Conservation (phyloP, 2,329 filamentous ascomycete genomes). For the Aspergillus japonicus region DNA sequence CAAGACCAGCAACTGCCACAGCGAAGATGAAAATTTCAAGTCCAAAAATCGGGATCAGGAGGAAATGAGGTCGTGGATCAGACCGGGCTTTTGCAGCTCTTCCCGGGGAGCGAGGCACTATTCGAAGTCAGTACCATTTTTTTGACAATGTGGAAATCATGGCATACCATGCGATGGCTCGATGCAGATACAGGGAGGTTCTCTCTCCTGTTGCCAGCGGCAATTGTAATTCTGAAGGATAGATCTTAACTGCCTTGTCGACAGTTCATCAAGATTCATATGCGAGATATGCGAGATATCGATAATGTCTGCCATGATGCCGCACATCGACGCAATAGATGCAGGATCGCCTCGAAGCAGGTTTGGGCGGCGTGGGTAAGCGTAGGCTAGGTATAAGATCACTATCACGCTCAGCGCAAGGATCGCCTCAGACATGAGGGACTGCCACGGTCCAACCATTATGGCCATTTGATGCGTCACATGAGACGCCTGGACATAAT, state of each 20-base stretch:
- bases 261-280: conserved; percentile 1
- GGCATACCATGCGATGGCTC: conserved; percentile 4
- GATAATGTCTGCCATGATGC: conserved; percentile 7
- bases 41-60: conserved; percentile 8
- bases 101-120: neutral
- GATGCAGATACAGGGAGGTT: conserved; percentile 3
- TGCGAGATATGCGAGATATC: conserved; percentile 5
- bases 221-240: conserved; percentile 5
- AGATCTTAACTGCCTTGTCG: conserved; percentile 4
- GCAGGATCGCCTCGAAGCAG: conserved; percentile 7
- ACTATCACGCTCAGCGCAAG: conserved; percentile 1
- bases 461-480: conserved; percentile 6
- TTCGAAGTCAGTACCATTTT: neutral
- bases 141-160: neutral
- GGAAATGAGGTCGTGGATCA: conserved; percentile 10
- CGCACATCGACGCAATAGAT: conserved; percentile 10
- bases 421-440: conserved; percentile 1
- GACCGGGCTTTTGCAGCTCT: neutral
- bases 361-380: conserved; percentile 5
- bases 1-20: conserved; percentile 6
- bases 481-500: conserved; percentile 4
- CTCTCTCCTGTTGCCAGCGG: neutral
- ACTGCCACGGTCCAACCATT: neutral
- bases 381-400: conserved; percentile 2
- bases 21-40: conserved; percentile 1